phyloP scores from a whole-genome alignment of 2,329 filamentous ascomycete species.

The Ramularia endophylla region DNA sequence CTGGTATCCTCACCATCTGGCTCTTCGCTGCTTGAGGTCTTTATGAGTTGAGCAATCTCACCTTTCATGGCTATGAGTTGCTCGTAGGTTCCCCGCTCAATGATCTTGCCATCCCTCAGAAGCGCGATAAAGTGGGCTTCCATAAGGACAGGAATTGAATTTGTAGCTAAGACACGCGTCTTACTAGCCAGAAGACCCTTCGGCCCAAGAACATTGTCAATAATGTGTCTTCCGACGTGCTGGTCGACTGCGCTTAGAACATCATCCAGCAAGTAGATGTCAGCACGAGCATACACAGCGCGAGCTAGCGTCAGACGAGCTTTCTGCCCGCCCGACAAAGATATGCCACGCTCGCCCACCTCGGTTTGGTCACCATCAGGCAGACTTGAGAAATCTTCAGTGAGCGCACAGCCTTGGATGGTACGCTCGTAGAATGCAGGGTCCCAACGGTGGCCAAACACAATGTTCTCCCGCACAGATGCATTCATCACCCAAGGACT shows the following conservation, averaged over 20 bases:
- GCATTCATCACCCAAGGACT: conserved; percentile 97
- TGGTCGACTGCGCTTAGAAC: conserved; percentile 96
- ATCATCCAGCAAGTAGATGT: conserved; percentile 92
- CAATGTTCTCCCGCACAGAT: conserved; percentile 92
- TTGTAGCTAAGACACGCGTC: conserved; percentile 89
- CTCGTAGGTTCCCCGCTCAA: conserved; percentile 84
- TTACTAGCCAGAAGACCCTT: conserved; percentile 77
- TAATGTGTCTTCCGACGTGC: conserved; percentile 90
- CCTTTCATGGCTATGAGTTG: conserved; percentile 93
- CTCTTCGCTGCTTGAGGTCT: conserved; percentile 58
- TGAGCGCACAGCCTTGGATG: conserved; percentile 80
- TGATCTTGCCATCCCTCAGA: conserved; percentile 72
- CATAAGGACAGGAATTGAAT: conserved; percentile 84
- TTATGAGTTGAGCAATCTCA: conserved; percentile 77
- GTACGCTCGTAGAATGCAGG: conserved; percentile 91
- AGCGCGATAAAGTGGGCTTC: conserved; percentile 86
- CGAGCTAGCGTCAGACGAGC: conserved; percentile 85
- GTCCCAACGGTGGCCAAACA: conserved; percentile 93
- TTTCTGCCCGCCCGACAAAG: conserved; percentile 92
- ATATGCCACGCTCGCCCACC: conserved; percentile 94
- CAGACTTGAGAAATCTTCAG: conserved; percentile 85
- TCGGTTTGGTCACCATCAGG: conserved; percentile 96
- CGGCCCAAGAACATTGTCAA: conserved; percentile 84
- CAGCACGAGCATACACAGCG: conserved; percentile 93
- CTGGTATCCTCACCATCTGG: conserved; percentile 15